Percentiles rank a stretch among this genome's conserved stretches.
These are phyloP conservation scores for Aspergillus amoenus DNA, from an alignment of 2,329 filamentous ascomycete species.

Conservation along the genomic window DNA sequence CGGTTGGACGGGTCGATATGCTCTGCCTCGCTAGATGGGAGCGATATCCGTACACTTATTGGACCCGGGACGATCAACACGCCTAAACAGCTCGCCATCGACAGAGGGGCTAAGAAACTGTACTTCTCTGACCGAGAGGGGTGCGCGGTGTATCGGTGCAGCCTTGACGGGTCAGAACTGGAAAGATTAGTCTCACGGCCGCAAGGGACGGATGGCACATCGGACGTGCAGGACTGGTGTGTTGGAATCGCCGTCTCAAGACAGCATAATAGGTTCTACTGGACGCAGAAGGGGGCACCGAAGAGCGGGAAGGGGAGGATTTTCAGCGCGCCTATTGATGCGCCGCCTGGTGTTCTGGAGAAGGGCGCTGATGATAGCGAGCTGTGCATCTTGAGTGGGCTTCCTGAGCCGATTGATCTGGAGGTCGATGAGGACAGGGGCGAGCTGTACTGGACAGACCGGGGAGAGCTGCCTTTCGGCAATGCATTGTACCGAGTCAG, in stretches of 20 bases:
- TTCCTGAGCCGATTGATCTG: constrained; percentile 60
- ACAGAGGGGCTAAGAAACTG: constrained; percentile 26
- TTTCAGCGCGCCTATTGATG: constrained; percentile 50
- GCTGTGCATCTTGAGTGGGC: constrained; percentile 40
- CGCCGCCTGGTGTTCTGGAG: constrained; percentile 34
- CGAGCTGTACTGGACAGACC: constrained; percentile 60
- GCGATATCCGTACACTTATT: constrained; percentile 45
- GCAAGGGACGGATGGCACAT: neutral
- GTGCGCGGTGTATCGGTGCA: constrained; percentile 34
- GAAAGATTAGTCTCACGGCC: constrained; percentile 36
- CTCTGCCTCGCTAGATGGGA: constrained; percentile 51
- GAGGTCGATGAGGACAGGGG: constrained; percentile 50
- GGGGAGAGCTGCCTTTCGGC: constrained; percentile 57
- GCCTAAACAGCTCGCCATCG: constrained; percentile 43
- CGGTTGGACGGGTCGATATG: constrained; percentile 45
- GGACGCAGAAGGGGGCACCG: constrained; percentile 59
- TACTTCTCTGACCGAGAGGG: constrained; percentile 50
- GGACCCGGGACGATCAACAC: constrained; percentile 50
- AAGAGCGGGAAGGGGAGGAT: constrained; percentile 56
- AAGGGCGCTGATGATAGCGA: constrained; percentile 44
- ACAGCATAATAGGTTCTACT: constrained; percentile 52
- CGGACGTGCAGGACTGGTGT: constrained; percentile 45
- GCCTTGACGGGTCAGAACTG: constrained; percentile 35
- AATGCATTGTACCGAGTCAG: constrained; percentile 52
- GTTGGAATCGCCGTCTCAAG: constrained; percentile 56